A percentile compares a stretch with the other conserved stretches of the same genome.
Evolutionary conservation across 2,329 filamentous ascomycete species (phyloP).

Genomic region (Penicillium sp.): DNA sequence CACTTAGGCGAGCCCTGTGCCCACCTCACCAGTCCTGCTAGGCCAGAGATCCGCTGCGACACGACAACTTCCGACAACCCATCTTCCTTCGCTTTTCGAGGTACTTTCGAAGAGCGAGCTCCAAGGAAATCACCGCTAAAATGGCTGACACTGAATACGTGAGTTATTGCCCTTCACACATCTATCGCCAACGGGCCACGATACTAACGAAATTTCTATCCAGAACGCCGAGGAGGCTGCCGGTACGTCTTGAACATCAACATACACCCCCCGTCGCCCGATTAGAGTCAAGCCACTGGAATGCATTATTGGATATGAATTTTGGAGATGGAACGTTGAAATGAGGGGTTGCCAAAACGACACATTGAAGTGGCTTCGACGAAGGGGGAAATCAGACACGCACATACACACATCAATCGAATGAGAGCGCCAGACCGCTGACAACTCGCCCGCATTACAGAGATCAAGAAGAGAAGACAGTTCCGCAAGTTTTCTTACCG

Average conservation of each 20-base stretch:
- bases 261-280: constrained; percentile 17
- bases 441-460: constrained; percentile 53
- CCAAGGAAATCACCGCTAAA: constrained; percentile 59
- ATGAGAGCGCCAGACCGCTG: constrained; percentile 29
- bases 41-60: constrained; percentile 39
- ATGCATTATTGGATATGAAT: background rate
- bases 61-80: constrained; percentile 42
- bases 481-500: constrained; percentile 99
- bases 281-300: constrained; percentile 11
- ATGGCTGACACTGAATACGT: constrained; percentile 92
- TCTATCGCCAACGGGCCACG: background rate
- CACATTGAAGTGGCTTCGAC: constrained; percentile 24
- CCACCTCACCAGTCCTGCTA: constrained; percentile 38
- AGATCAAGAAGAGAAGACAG: constrained; percentile 99
- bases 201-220: constrained; percentile 42
- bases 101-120: constrained; percentile 48
- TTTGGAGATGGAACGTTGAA: constrained; percentile 9
- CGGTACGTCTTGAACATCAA: constrained; percentile 55
- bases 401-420: constrained; percentile 20
- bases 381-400: constrained; percentile 18
- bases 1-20: constrained; percentile 48
- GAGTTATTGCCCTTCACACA: constrained; percentile 55
- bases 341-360: constrained; percentile 1
- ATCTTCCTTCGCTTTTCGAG: constrained; percentile 52
- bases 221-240: constrained; percentile 97